Conservation (phyloP, 352 stramenopile genomes). For the Saprolegnia parasitica region DNA sequence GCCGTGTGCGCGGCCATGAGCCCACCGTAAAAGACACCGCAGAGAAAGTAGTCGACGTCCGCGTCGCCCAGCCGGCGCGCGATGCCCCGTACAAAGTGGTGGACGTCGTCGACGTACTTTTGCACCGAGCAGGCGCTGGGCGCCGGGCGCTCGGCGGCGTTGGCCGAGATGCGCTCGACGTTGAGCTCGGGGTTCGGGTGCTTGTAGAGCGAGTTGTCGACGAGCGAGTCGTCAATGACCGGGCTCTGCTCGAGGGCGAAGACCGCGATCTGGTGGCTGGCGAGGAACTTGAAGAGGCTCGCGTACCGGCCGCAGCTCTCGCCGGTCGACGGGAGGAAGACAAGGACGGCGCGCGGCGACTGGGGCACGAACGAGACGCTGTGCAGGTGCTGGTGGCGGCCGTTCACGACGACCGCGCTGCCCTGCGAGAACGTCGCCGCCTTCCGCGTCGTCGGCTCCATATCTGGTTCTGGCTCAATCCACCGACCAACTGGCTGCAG, state of each 20-base stretch:
- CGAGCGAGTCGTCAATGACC: neutral
- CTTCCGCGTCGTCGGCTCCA: neutral
- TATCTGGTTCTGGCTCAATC: neutral
- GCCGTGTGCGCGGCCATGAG: conserved; percentile 23
- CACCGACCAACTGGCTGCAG: neutral
- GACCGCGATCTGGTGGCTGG: conserved; percentile 20
- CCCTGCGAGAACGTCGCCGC: conserved; percentile 19
- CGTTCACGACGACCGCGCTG: conserved; percentile 23
- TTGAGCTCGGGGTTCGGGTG: conserved; percentile 29
- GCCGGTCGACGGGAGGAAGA: conserved; percentile 23
- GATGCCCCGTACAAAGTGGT: conserved; percentile 22
- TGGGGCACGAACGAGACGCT: conserved; percentile 25
- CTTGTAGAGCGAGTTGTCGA: conserved; percentile 21
- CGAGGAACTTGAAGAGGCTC: conserved; percentile 15
- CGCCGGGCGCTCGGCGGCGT: conserved; percentile 1
- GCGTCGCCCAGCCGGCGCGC: conserved; percentile 11
- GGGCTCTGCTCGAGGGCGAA: conserved; percentile 27
- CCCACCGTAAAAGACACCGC: conserved; percentile 23
- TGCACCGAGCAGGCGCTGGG: conserved; percentile 8
- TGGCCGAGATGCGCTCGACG: conserved; percentile 4
- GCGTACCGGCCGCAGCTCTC: conserved; percentile 24
- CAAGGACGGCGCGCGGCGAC: conserved; percentile 13
- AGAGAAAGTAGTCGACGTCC: conserved; percentile 26
- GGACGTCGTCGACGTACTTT: conserved; percentile 27
- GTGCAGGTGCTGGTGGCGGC: conserved; percentile 24